Evolutionary conservation across 495 filamentous ascomycete species (phyloP).

Genomic region (Penicillium subrubescens): DNA sequence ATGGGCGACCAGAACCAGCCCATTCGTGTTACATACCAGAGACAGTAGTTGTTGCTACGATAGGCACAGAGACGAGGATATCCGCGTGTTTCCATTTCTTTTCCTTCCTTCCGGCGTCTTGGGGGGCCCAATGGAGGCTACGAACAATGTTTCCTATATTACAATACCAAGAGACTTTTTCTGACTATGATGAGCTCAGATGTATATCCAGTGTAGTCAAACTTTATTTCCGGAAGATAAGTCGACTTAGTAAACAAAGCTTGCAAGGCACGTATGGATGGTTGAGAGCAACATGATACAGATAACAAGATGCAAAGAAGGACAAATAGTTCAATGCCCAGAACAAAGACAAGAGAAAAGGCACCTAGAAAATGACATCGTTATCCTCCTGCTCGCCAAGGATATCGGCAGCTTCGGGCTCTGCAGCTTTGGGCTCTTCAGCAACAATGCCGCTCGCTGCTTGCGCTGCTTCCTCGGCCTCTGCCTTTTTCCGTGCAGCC

Average conservation of each 20-base stretch:
- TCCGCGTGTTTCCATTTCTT: conserved; percentile 19
- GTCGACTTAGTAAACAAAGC: conserved; percentile 7
- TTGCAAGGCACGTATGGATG: conserved; percentile 5
- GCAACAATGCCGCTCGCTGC: conserved; percentile 34
- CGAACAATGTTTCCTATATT: conserved; percentile 15
- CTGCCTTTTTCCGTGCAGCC: conserved; percentile 54
- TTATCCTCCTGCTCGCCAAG: conserved; percentile 85
- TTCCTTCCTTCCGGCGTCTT: conserved; percentile 36
- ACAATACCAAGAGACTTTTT: conserved; percentile 22
- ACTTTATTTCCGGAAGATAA: conserved; percentile 14
- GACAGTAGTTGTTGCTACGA: conserved; percentile 58
- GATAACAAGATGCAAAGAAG: conserved; percentile 23
- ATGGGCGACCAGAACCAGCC: conserved; percentile 69
- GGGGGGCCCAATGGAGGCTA: conserved; percentile 17
- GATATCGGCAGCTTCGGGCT: conserved; percentile 60
- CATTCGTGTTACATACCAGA: conserved; percentile 88
- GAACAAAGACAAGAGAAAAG: conserved; percentile 10
- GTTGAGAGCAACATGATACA: conserved; percentile 22
- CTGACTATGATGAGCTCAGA: not conserved
- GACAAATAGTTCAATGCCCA: conserved; percentile 10
- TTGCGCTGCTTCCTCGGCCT: conserved; percentile 39
- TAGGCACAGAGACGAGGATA: conserved; percentile 17
- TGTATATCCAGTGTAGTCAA: conserved; percentile 4
- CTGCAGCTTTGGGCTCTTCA: conserved; percentile 36
- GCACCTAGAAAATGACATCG: conserved; percentile 86